Percentiles rank a stretch among this genome's conserved stretches.
These are phyloP conservation scores for Microbotryum intermedium DNA, from an alignment of 1,284 basidiomycete species.

Conservation along the genomic window DNA sequence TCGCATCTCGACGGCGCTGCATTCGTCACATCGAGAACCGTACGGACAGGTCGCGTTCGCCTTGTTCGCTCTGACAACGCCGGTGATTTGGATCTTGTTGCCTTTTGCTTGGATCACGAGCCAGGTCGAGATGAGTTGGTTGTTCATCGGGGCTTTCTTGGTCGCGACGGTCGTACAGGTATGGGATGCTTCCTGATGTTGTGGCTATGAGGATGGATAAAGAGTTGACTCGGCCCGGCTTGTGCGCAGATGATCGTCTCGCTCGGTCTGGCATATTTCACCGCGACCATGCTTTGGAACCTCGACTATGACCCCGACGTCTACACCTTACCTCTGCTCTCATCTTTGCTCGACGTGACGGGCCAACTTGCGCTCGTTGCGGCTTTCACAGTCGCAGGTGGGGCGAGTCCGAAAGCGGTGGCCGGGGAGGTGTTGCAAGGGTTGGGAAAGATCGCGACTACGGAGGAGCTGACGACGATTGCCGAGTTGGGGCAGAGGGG, in stretches of 20 bases:
- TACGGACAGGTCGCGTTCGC: conserved; percentile 44
- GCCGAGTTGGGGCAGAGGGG: no score
- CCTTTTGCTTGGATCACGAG: conserved; percentile 55
- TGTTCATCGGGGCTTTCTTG: conserved; percentile 55
- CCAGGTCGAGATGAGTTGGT: conserved; percentile 62
- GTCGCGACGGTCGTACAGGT: conserved; percentile 66
- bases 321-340: conserved; percentile 86
- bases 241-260: conserved; percentile 7
- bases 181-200: conserved; percentile 37
- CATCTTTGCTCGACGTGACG: conserved; percentile 80
- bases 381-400: conserved; percentile 41
- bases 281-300: conserved; percentile 76
- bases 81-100: conserved; percentile 66
- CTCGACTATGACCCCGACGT: conserved; percentile 79
- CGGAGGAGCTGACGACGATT: no score
- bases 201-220: not conserved
- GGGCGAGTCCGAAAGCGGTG: conserved; percentile 4
- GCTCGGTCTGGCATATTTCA: conserved; percentile 11
- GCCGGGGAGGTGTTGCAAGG: no score
- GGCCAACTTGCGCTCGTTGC: conserved; percentile 66
- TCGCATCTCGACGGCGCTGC: conserved; percentile 74
- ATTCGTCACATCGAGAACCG: conserved; percentile 44
- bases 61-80: conserved; percentile 62
- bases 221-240: not conserved
- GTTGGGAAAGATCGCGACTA: no score